Conservation (phyloP, 2,329 filamentous ascomycete genomes). For the Phaeosphaeria sp. region DNA sequence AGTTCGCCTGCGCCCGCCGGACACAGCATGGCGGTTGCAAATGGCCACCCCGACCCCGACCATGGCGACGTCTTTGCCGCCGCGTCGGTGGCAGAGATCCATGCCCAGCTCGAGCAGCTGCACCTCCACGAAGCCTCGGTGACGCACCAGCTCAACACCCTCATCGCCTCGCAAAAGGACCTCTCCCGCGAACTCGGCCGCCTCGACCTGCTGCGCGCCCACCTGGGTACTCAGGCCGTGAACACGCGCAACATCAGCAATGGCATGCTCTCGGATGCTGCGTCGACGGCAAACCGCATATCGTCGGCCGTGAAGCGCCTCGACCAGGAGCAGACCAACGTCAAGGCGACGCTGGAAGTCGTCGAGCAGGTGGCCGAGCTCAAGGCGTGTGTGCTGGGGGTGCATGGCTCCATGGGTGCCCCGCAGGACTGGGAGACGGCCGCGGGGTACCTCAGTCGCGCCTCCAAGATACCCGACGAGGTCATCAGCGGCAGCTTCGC, state of each 20-base stretch:
- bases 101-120: constrained; percentile 75
- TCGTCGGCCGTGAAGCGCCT: constrained; percentile 86
- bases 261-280: constrained; percentile 87
- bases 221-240: constrained; percentile 85
- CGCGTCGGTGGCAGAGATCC: constrained; percentile 78
- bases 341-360: constrained; percentile 87
- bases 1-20: background rate
- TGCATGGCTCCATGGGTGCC: constrained; percentile 94
- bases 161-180: constrained; percentile 84
- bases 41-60: constrained; percentile 24
- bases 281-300: constrained; percentile 83
- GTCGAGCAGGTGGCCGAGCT: constrained; percentile 97
- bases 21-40: constrained; percentile 21
- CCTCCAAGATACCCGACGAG: constrained; percentile 77
- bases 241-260: constrained; percentile 83
- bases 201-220: constrained; percentile 86
- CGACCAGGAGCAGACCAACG: constrained; percentile 88
- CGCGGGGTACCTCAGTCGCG: constrained; percentile 84
- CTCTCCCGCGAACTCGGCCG: constrained; percentile 85
- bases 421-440: constrained; percentile 99
- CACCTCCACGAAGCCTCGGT: constrained; percentile 78
- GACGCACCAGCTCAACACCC: constrained; percentile 74
- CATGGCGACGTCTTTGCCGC: constrained; percentile 64
- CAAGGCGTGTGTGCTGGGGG: constrained; percentile 93
- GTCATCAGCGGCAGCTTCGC: constrained; percentile 88